Evolutionary conservation across 2,329 filamentous ascomycete species (phyloP).

Genomic region (Diaporthe amygdali): DNA sequence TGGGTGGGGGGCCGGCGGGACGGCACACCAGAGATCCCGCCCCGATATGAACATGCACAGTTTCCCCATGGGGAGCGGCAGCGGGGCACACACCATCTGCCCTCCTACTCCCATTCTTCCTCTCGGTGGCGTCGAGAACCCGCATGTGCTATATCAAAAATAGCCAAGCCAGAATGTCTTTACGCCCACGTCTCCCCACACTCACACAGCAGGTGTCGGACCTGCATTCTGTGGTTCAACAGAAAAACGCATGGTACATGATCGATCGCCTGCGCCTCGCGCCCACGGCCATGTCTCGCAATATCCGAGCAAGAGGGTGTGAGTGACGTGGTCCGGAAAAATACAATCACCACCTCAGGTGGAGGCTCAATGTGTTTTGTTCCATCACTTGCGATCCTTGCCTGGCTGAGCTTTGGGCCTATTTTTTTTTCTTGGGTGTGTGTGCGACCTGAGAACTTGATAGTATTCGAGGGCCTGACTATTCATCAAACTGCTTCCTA

Average conservation of each 20-base stretch:
- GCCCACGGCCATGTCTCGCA: not conserved
- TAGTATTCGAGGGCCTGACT: conserved; percentile 10
- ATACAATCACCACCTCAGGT: not conserved
- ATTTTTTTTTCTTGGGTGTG: not conserved
- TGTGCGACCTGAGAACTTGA: conserved; percentile 8
- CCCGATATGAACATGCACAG: not conserved
- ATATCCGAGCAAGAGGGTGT: not conserved
- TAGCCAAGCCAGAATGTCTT: not conserved
- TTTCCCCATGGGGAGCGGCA: conserved; percentile 19
- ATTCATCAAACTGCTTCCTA: conserved; percentile 14
- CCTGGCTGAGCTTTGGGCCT: not conserved
- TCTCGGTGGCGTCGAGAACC: not conserved
- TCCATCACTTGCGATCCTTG: not conserved
- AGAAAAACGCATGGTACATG: not conserved
- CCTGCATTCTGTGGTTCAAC: conserved; percentile 22
- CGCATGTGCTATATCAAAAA: not conserved
- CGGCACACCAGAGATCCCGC: conserved; percentile 5
- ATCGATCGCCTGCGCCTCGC: not conserved
- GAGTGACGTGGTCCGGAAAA: conserved; percentile 21
- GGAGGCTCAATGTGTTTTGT: not conserved
- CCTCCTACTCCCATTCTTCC: not conserved
- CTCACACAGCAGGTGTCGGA: conserved; percentile 20
- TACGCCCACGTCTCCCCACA: conserved; percentile 2
- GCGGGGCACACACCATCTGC: not conserved
- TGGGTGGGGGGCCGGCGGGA: not conserved